Evolutionary conservation across 2,329 filamentous ascomycete genomes (phyloP).

Genomic region (Aspergillus oerlinghausenensis): DNA sequence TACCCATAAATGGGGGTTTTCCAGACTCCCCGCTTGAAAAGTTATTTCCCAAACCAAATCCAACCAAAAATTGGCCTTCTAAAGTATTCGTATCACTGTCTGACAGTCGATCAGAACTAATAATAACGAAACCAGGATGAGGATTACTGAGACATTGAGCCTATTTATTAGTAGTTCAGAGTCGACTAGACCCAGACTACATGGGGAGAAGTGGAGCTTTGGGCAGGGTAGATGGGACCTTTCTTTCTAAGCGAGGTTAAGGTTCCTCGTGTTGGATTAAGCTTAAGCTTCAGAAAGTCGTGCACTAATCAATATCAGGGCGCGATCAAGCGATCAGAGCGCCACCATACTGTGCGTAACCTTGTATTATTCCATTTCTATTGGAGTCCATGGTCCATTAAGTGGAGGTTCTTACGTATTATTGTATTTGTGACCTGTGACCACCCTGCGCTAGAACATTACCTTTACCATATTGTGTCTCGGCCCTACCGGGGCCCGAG

Average conservation of each 20-base stretch:
- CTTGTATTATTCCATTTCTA: conserved; percentile 13
- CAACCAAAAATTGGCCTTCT: too few relatives aligned
- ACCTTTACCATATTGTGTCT: background rate
- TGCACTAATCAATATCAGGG: conserved; percentile 29
- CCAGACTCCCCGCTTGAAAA: background rate
- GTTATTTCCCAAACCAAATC: background rate
- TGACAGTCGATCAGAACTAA: background rate
- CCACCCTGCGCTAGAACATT: background rate
- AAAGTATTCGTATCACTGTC: background rate
- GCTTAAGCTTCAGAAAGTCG: conserved; percentile 39
- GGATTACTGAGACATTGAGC: background rate
- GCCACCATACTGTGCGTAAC: conserved; percentile 23
- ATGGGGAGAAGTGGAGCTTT: conserved; percentile 8
- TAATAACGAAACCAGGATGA: background rate
- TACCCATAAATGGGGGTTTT: background rate
- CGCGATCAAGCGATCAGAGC: conserved; percentile 29
- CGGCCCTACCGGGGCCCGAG: background rate
- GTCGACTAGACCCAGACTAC: conserved; percentile 3
- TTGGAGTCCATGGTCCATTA: background rate
- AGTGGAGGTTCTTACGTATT: background rate
- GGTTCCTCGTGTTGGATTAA: conserved; percentile 43
- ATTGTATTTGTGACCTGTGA: background rate
- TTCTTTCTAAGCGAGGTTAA: conserved; percentile 33
- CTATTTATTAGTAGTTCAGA: background rate
- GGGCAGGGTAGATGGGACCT: conserved; percentile 13